Conservation (phyloP, 345 rosid genomes). For the Lenwebbia sp. region DNA sequence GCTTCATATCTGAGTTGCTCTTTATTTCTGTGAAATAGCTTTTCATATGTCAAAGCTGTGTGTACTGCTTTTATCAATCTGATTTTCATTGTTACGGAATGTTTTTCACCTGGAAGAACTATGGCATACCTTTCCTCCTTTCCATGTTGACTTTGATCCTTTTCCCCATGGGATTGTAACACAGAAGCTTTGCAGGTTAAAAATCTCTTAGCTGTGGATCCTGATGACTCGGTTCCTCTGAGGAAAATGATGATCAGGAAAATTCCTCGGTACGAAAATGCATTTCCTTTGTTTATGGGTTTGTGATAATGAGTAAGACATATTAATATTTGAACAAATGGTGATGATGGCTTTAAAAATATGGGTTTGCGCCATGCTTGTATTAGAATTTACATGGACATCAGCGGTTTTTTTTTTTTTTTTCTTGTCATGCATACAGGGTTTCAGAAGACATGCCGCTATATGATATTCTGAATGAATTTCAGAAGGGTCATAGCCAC, state of each 20-base stretch:
- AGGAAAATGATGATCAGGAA: slow-evolving; percentile 81
- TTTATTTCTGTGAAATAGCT: not conserved
- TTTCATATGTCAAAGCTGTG: not conserved
- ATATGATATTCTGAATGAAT: slow-evolving; percentile 87
- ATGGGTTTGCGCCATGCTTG: not conserved
- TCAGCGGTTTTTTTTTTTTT: not conserved
- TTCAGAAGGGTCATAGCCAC: slow-evolving; percentile 98
- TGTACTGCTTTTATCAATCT: not conserved
- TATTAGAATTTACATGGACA: not conserved
- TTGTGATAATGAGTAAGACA: not conserved
- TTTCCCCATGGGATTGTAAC: not conserved
- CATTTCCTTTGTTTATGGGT: not conserved
- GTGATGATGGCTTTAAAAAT: not conserved
- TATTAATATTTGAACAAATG: not conserved
- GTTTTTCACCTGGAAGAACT: not conserved
- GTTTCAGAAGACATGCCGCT: slow-evolving; percentile 82
- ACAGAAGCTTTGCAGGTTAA: slow-evolving; percentile 43
- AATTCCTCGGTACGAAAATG: slow-evolving; percentile 58
- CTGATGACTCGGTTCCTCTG: slow-evolving; percentile 55
- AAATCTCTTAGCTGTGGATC: slow-evolving; percentile 80
- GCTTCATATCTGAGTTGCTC: not conserved
- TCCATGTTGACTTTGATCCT: not conserved
- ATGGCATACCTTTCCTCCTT: not conserved
- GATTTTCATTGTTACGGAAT: not conserved
- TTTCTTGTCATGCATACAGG: slow-evolving; percentile 23